Conservation (phyloP, 2,329 filamentous ascomycete genomes). For the Didymella segeticola region DNA sequence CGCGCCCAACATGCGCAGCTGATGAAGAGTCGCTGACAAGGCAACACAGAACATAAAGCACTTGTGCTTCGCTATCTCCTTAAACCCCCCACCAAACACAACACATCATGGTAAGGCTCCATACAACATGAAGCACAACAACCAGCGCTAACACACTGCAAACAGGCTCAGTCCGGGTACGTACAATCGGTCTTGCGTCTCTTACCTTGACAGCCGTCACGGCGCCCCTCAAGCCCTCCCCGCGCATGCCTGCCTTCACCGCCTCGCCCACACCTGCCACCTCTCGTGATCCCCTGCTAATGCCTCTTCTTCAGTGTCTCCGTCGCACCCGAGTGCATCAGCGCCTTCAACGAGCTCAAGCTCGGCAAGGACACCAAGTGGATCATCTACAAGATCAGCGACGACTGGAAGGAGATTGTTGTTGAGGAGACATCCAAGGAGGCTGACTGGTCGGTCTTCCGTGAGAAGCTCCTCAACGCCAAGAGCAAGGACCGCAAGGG, state of each 20-base stretch:
- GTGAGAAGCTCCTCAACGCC: conserved; percentile 76
- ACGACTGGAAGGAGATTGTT: conserved; percentile 82
- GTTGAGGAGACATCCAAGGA: conserved; percentile 75
- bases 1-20: conserved; percentile 24
- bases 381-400: conserved; percentile 87
- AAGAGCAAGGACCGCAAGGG: conserved; percentile 74
- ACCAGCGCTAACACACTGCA: conserved; percentile 24
- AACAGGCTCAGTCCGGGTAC: conserved; percentile 55
- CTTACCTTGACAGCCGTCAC: conserved; percentile 19
- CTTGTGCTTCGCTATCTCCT: conserved; percentile 28
- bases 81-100: conserved; percentile 30
- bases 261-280: not conserved
- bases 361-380: conserved; percentile 78
- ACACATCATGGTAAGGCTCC: conserved; percentile 45
- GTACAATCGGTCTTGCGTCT: conserved; percentile 31
- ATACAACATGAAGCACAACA: not conserved
- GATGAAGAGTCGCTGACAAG: conserved; percentile 48
- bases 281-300: conserved; percentile 23
- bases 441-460: conserved; percentile 74
- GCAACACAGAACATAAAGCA: conserved; percentile 46
- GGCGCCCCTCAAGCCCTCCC: conserved; percentile 17
- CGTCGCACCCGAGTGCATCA: conserved; percentile 74
- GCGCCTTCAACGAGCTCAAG: conserved; percentile 80
- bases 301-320: conserved; percentile 64
- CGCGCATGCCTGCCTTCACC: conserved; percentile 15